Base-by-base conservation (phyloP, 805 yeast species). In the Danielia oregonensis region DNA sequence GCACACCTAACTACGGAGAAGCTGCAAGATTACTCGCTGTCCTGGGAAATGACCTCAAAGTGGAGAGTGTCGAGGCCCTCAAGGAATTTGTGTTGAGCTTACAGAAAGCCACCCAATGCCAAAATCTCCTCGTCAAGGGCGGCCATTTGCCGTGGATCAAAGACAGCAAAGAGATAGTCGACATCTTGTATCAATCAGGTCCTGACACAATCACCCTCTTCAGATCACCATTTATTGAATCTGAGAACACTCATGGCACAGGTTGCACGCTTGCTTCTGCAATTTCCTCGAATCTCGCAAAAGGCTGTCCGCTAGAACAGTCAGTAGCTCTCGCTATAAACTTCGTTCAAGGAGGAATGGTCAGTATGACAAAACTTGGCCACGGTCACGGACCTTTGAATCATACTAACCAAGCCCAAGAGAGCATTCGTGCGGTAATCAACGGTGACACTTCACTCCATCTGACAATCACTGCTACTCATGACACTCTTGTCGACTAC, bases 211-310 rank as follows among this genome's bases (percentile, higher is more conserved):
- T 61, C 30, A 61, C 70, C 0, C 48, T 76, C 1, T 79, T 68
- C 51, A 68, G 64, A 33, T 79, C 82, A 13, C 58, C 55, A 1
- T 70, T 52, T 35, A 51, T 70, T 3, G 49, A 61, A 5, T 65
- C 87, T 0, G 55, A 59, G 2, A 75, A 81, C 49, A 78, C 86
- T 1, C 96, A 88, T 55, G 96, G 96, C 9, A 86, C 96, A 3
- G 96, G 96, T 1, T 88, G 96, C 58, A 84, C 96, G 0, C 65
- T 88, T 32, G 78, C 94, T 0, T 79, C 95, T 0, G 72, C 95
- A 0, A 81, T 88, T 42, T 80, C 93, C 0, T 78, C 93, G 2
- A 77, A 83, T 46, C 46, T 86, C 17, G 89, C 95, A 3, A 66
- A 66, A 23, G 81, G 80, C 0, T 44, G 52, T 23, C 22, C 63